Base-by-base conservation (phyloP, 352 stramenopile genomes). In the Globisporangium cederbergense region DNA sequence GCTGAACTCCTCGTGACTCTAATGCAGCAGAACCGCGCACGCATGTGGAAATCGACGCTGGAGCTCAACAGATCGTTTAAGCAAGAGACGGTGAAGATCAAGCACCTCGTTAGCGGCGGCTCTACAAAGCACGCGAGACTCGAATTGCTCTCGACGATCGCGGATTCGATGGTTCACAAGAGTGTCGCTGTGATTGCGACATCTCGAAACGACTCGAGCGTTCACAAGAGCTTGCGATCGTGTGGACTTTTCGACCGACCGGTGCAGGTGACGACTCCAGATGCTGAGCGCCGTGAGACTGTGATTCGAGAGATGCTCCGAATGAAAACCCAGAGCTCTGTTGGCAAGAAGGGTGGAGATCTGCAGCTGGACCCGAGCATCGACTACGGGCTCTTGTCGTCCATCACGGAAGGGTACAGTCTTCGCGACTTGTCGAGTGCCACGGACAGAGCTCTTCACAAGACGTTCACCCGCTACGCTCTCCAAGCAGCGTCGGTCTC, bases 351-450 rank as follows among this genome's bases (percentile, higher is more conserved):
- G 57, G 55, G 22, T 9, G 28, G 5, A 30, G 42, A 66, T 9
- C 52, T 82, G 58, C 38, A 55, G 13, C 14, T 91, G 20, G 78
- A 93, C 43, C 68, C 78, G 22, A 71, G 66, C 13, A 88, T 93
- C 58, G 82, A 93, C 59, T 90, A 82, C 36, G 73, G 75, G 6
- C 62, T 85, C 6, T 58, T 91, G 20, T 71, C 84, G 4, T 89
- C 82, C 2, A 60, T 88, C 56, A 95, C 86, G 0, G 86, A 93
- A 62, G 86, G 84, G 9, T 95, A 88, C 64, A 95, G 83, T 62
- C 65, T 91, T n/a, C 86, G 86, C 25, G 86, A 95, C 69, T 70
- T 95, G 40, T 81, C 75, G 8, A 86, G 80, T 40, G 82, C 83
- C 3, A 85, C 81, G 0, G 83, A 93, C 54, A 76, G 86, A 22